Base-by-base conservation (phyloP, 2,329 filamentous ascomycete species). In the Trichoderma sp. region DNA sequence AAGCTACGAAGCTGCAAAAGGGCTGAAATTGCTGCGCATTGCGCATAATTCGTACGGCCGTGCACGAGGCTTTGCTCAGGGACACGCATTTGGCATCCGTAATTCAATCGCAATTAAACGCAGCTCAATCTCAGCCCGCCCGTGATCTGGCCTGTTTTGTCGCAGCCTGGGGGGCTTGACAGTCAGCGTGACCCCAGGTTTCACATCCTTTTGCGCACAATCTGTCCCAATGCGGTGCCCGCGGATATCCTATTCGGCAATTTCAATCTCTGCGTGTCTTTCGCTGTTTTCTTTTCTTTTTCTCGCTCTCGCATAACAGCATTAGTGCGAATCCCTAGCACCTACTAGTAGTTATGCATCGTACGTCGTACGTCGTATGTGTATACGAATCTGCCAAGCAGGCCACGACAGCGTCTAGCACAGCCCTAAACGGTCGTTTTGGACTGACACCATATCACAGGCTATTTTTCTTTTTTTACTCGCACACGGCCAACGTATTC, bases 111-210 rank as follows among this genome's bases (percentile, higher is more conserved):
- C 36, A 64, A 65, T 34, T 56, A 30, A 24, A 36, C n/a, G 9
- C 30, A 58, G 24, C 9, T 26, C 56, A 51, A 47, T 70, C 66
- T 70, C 66, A 70, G 57, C 66, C 66, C 60, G 60, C 57, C 66
- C 66, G 26, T 62, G 66, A 62, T 62, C 57, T 70, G 66, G 66
- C 66, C 57, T 62, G 7, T 43, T 26, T 12, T 61, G 56, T 70
- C 39, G 56, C 66, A 62, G 66, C 57, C 66, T 53, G 57, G 53
- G 56, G 53, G 65, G 47, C n/a, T 43, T 32, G 56, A 28, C 56
- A 34, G 57, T 34, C 66, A 62, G 66, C 57, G 43, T 61, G 66
- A 58, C 66, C 66, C 66, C 66, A 70, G 66, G 66, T 70, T 70
- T 62, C 57, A 32, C 47, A 70, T 70, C 66, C 66, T 34, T n/a